phyloP scores from a whole-genome alignment of 163 green algal genomes.

The Volvox carteri region DNA sequence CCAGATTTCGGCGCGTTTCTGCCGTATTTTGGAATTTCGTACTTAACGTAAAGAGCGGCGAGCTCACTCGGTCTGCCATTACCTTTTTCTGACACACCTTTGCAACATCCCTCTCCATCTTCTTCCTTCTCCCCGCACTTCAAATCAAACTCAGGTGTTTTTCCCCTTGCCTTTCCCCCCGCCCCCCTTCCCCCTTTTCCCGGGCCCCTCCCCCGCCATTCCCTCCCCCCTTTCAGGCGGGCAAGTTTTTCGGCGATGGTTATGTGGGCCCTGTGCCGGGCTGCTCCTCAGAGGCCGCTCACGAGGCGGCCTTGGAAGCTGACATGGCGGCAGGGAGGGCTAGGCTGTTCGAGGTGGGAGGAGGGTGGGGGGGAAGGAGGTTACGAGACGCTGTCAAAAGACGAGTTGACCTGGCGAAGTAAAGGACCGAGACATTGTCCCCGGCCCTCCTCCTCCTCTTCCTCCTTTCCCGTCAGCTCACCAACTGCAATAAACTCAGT shows the following conservation, averaged over 20 bases:
- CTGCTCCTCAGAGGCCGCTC: conserved; percentile 35
- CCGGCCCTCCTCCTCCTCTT: too few species aligned
- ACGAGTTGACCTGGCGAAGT: too few species aligned
- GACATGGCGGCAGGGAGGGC: conserved; percentile 57
- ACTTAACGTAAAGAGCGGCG: too few species aligned
- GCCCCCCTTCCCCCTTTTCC: too few species aligned
- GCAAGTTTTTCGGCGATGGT: conserved; percentile 59
- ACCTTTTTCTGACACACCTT: background rate
- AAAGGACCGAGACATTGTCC: too few species aligned
- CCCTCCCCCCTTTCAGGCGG: conserved; percentile 42
- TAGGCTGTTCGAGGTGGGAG: conserved; percentile 26
- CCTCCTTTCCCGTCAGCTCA: background rate
- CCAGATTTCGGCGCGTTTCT: too few species aligned
- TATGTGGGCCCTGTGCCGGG: conserved; percentile 52
- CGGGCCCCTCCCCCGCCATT: too few species aligned
- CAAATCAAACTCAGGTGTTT: too few species aligned
- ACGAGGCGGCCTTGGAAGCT: conserved; percentile 53
- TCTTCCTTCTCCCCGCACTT: too few species aligned
- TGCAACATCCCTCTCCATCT: background rate
- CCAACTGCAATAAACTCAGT: background rate
- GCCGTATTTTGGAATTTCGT: too few species aligned
- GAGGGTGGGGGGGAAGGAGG: background rate
- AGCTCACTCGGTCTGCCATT: too few species aligned
- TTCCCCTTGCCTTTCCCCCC: too few species aligned
- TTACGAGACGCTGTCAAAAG: background rate